Evolutionary conservation across 2,329 filamentous ascomycete genomes (phyloP), one percentile per base, ranked within the genome.

Genomic region (Aspergillus terreus): DNA sequence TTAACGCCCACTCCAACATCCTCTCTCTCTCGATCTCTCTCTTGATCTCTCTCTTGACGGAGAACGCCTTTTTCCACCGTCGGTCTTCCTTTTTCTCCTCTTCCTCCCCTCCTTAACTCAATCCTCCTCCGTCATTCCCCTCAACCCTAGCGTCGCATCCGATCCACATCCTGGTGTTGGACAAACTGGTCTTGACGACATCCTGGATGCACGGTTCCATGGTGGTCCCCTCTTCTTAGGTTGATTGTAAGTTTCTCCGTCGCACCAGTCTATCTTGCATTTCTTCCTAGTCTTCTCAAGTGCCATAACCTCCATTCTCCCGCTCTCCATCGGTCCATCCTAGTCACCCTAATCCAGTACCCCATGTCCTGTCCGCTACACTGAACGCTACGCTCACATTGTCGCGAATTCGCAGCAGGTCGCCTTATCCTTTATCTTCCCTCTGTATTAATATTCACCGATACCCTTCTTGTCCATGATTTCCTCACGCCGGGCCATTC

Each of bases 401-500:
- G 35, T 38, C 15, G 14, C 14, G 14, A 44, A 25, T 27, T 50
- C 17, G 14, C 38, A 52, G 51, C 41, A 35, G 40, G 50, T 35
- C 36, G 40, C 21, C 33, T 53, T 53, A 52, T 47, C 36, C 3
- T 44, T 32, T 27, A 46, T 43, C 45, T 23, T 42, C 14, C 43
- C 43, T 51, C 33, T 32, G 33, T 44, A 33, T 25, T 23, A 52
- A 45, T 55, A 51, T 44, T 55, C 43, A 48, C 38, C 25, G 48
- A 46, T 40, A 47, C 9, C 9, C 17, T 52, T 46, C 21, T 51
- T 46, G 51, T 58, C 59, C 56, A 71, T 71, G 68, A 58, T 65
- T 63, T 60, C 60, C 57, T 59, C 61, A 61, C 64, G 66, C 42
- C 67, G 66, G 46, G 49, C 59, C 43, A 56, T 67, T 33, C 60